These are phyloP conservation scores for Saxispiralis lemnorum DNA, from an alignment of 495 filamentous ascomycete species.

Conservation along the genomic window DNA sequence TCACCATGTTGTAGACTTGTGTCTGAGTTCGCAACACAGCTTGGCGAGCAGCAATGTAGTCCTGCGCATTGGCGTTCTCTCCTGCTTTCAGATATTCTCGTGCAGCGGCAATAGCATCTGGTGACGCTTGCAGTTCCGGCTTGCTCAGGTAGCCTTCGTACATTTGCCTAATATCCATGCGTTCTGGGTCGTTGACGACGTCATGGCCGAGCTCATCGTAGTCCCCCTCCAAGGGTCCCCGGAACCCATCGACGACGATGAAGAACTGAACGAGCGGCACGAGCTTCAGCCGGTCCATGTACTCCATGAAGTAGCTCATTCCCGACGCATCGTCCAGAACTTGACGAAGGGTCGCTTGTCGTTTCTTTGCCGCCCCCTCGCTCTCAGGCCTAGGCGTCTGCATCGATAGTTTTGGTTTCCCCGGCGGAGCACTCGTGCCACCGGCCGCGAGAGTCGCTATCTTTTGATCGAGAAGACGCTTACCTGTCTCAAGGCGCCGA, in stretches of 20 bases:
- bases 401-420: conserved; percentile 22
- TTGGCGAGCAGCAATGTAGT: conserved; percentile 68
- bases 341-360: conserved; percentile 59
- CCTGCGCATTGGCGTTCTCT: conserved; percentile 50
- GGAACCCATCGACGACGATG: conserved; percentile 92
- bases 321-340: conserved; percentile 75
- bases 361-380: conserved; percentile 34
- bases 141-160: conserved; percentile 73
- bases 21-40: conserved; percentile 74
- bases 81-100: conserved; percentile 63
- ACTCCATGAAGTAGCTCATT: conserved; percentile 97
- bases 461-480: conserved; percentile 74
- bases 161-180: conserved; percentile 74
- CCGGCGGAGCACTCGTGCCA: conserved; percentile 23
- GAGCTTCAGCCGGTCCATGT: conserved; percentile 80
- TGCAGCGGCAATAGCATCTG: conserved; percentile 48
- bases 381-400: conserved; percentile 1
- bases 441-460: conserved; percentile 48
- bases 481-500: conserved; percentile 77
- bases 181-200: conserved; percentile 48
- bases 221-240: conserved; percentile 91
- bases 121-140: conserved; percentile 60
- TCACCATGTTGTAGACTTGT: conserved; percentile 63
- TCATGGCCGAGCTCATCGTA: conserved; percentile 47
- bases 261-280: conserved; percentile 93